These are phyloP conservation scores for Suhomyces coccinellae DNA, from an alignment of 1,139 yeast genomes.

Conservation along the genomic window DNA sequence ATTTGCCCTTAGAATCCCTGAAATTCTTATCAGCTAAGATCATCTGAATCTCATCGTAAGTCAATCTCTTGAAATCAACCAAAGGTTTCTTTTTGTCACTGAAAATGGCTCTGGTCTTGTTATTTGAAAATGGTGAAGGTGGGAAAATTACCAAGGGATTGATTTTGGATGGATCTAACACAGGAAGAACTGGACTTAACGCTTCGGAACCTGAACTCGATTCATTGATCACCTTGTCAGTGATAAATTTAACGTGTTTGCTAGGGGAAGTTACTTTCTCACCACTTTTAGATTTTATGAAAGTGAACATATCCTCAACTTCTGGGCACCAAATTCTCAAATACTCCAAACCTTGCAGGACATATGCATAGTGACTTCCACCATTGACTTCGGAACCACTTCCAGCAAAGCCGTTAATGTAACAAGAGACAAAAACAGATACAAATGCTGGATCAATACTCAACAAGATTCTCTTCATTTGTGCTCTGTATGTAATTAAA, in stretches of 20 bases:
- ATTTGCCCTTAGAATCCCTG: constrained; percentile 23
- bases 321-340: constrained; percentile 38
- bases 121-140: constrained; percentile 28
- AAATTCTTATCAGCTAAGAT: constrained; percentile 19
- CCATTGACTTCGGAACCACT: constrained; percentile 24
- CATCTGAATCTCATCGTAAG: constrained; percentile 21
- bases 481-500: constrained; percentile 21
- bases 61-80: constrained; percentile 35
- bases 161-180: constrained; percentile 12
- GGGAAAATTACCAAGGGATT: constrained; percentile 39
- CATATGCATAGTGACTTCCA: constrained; percentile 36
- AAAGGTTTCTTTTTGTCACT: constrained; percentile 28
- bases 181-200: neutral
- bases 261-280: constrained; percentile 3
- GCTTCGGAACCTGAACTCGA: neutral
- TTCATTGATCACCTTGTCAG: constrained; percentile 18
- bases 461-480: constrained; percentile 21
- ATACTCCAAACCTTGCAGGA: constrained; percentile 31
- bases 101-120: constrained; percentile 25
- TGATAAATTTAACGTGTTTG: constrained; percentile 13
- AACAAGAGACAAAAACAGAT: constrained; percentile 32
- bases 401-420: constrained; percentile 29
- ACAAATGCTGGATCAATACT: constrained; percentile 36
- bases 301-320: constrained; percentile 23
- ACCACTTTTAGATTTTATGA: constrained; percentile 9